Evolutionary conservation across 1,284 basidiomycete genomes (phyloP).

Genomic region (Microbotryum intermedium): DNA sequence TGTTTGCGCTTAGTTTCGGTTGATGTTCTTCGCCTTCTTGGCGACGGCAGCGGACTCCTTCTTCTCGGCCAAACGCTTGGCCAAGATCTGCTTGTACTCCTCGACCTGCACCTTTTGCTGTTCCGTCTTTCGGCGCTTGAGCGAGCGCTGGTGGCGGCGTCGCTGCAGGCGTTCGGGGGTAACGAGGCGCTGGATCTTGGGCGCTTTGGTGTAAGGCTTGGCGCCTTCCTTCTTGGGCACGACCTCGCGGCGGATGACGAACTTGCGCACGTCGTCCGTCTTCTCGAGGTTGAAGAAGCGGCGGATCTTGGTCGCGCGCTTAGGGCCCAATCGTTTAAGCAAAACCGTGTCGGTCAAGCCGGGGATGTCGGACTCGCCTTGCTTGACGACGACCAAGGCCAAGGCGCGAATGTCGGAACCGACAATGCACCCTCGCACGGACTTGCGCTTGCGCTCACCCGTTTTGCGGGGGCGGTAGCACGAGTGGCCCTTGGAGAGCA

Average conservation of each 20-base stretch:
- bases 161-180: slow-evolving; percentile 93
- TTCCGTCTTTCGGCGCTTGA: slow-evolving; percentile 82
- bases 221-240: slow-evolving; percentile 79
- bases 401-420: slow-evolving; percentile 93
- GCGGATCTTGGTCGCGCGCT: slow-evolving; percentile 87
- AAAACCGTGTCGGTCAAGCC: slow-evolving; percentile 88
- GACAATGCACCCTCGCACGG: slow-evolving; percentile 95
- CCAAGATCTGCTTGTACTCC: slow-evolving; percentile 72
- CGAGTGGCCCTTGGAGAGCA: slow-evolving; percentile 91
- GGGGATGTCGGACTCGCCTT: slow-evolving; percentile 84
- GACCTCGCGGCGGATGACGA: slow-evolving; percentile 80
- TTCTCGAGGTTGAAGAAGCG: slow-evolving; percentile 97
- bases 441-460: slow-evolving; percentile 98
- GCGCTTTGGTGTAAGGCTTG: slow-evolving; percentile 96
- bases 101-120: slow-evolving; percentile 89
- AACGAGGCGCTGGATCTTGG: slow-evolving; percentile 67
- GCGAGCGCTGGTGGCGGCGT: slow-evolving; percentile 81
- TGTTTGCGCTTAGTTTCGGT: neutral
- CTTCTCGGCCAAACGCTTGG: slow-evolving; percentile 88
- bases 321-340: slow-evolving; percentile 91
- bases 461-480: slow-evolving; percentile 90
- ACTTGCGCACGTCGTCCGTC: slow-evolving; percentile 97
- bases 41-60: slow-evolving; percentile 60
- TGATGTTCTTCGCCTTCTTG: slow-evolving; percentile 39
- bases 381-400: slow-evolving; percentile 91